phyloP scores from a whole-genome alignment of 2,329 filamentous ascomycete genomes.

The Sarocladium oryzae region DNA sequence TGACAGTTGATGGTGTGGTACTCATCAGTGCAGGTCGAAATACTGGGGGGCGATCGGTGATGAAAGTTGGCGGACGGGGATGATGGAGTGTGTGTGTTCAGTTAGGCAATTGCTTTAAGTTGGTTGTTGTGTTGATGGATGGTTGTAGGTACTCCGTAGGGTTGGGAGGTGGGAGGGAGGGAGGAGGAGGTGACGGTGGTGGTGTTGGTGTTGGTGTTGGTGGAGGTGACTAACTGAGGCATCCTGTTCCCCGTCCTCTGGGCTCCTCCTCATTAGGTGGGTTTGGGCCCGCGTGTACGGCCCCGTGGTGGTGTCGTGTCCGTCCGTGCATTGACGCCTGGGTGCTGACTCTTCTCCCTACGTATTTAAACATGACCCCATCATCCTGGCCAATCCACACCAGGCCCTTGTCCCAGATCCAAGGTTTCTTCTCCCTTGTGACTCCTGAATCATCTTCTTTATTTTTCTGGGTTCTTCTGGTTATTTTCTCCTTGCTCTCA shows the following conservation, averaged over 20 bases:
- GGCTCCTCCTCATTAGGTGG: too few relatives aligned
- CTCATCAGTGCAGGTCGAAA: not conserved
- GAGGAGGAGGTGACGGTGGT: too few relatives aligned
- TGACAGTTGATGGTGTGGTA: not conserved
- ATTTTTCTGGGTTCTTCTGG: not conserved
- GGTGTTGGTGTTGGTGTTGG: too few relatives aligned
- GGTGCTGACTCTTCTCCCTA: not conserved
- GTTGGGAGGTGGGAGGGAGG: too few relatives aligned
- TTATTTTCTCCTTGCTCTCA: not conserved
- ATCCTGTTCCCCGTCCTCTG: too few relatives aligned
- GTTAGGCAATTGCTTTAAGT: too few relatives aligned
- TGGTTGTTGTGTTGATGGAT: too few relatives aligned
- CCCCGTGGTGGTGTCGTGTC: not conserved
- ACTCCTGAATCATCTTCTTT: slow-evolving; percentile 1
- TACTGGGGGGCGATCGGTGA: not conserved
- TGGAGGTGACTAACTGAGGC: too few relatives aligned
- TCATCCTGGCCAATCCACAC: not conserved
- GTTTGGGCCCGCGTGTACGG: too few relatives aligned
- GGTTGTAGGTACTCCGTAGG: too few relatives aligned
- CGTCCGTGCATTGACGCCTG: not conserved
- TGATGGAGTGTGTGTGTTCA: not conserved
- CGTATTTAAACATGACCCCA: slow-evolving; percentile 8
- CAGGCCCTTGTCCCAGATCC: slow-evolving; percentile 6
- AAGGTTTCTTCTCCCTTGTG: not conserved
- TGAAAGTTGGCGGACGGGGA: not conserved